These are phyloP conservation scores for Cucumis hystrix DNA, from an alignment of 306 rosid genomes.

Conservation along the genomic window DNA sequence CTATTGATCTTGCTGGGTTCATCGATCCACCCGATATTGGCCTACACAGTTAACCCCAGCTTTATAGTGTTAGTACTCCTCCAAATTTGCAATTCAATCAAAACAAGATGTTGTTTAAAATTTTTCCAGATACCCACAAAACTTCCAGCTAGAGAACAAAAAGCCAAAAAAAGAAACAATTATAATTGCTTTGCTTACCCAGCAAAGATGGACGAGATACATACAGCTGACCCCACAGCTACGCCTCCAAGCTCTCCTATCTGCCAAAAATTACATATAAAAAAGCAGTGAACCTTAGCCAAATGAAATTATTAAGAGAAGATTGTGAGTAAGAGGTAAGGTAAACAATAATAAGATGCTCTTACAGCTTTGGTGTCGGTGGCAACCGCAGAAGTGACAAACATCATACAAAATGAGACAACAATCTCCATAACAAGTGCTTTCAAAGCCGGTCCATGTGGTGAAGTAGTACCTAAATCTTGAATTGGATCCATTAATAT, in stretches of 20 bases:
- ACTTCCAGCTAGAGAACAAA: not conserved
- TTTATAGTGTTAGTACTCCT: not conserved
- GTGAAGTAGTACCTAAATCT: conserved; percentile 46
- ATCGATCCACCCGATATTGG: conserved; percentile 86
- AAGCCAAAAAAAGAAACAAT: not conserved
- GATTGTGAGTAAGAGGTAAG: not conserved
- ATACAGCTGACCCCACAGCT: conserved; percentile 72
- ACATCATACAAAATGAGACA: conserved; percentile 58
- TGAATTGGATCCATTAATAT: conserved; percentile 32
- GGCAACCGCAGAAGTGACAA: conserved; percentile 56
- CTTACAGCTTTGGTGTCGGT: conserved; percentile 66
- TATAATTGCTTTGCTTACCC: conserved; percentile 31
- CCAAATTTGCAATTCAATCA: no score
- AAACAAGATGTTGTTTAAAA: not conserved
- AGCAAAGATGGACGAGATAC: conserved; percentile 68
- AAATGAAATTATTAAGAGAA: not conserved
- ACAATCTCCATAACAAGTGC: conserved; percentile 60
- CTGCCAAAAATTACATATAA: conserved; percentile 13
- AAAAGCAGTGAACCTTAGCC: no score
- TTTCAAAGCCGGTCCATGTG: conserved; percentile 39
- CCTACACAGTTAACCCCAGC: conserved; percentile 19
- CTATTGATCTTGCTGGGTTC: conserved; percentile 86
- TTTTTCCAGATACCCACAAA: not conserved
- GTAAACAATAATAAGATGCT: not conserved
- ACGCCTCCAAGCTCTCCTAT: conserved; percentile 54